These are phyloP conservation scores for Irpex sp. DNA, from an alignment of 1,284 basidiomycete genomes.

Conservation along the genomic window DNA sequence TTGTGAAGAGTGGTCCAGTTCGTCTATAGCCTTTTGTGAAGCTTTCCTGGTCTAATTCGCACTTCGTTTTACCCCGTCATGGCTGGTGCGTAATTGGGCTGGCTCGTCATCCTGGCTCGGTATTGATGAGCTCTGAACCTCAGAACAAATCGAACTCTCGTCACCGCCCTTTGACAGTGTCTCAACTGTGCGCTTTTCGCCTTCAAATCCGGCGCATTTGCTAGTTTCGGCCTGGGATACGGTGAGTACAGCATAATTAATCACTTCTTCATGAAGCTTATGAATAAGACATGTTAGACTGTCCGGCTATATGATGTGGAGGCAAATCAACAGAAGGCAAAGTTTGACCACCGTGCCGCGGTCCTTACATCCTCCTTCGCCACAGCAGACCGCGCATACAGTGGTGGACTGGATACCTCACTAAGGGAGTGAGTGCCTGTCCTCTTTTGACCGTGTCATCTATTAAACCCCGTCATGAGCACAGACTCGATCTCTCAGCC, in stretches of 20 bases:
- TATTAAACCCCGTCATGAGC: conserved; percentile 3
- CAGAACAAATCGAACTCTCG: conserved; percentile 49
- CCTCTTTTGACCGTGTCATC: background rate
- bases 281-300: conserved; percentile 43
- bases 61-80: background rate
- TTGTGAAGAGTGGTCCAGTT: background rate
- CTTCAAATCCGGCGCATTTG: conserved; percentile 70
- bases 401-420: conserved; percentile 74
- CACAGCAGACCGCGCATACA: conserved; percentile 63
- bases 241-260: conserved; percentile 41
- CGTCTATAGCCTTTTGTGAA: background rate
- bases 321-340: conserved; percentile 62
- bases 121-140: background rate
- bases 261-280: background rate
- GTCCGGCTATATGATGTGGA: conserved; percentile 70
- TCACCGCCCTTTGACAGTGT: conserved; percentile 85
- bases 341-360: conserved; percentile 77
- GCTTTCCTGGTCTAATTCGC: background rate
- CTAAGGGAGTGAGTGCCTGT: conserved; percentile 56
- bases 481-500: conserved; percentile 58
- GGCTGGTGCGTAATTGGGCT: background rate
- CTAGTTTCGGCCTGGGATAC: conserved; percentile 88
- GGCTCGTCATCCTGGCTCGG: too few species aligned
- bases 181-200: conserved; percentile 79
- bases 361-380: conserved; percentile 66